Base-by-base conservation (phyloP, 306 rosid genomes). In the Prunus mira region DNA sequence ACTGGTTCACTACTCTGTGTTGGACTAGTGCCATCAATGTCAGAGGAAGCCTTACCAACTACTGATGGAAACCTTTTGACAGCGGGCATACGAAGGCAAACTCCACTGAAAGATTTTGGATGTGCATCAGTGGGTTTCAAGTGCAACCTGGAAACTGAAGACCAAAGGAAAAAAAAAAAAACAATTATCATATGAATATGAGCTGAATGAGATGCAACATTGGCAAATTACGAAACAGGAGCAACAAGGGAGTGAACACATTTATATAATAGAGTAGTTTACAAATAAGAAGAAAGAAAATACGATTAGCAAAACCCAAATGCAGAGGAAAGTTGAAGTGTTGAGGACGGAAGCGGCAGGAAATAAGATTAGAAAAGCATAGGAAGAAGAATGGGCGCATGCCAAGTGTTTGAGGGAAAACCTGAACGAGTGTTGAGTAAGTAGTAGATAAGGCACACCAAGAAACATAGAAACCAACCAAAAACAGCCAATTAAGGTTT, bases 91-190 rank as follows among this genome's bases (percentile, higher is more conserved):
- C 65, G 56, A 72, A 87, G 72, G 68, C 66, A 84, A 76, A 89
- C 71, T 28, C 85, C 86, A 43, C 65, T 82, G 56, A 66, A 80
- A 52, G 61, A 55, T 25, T 88, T 89, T 30, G 81, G 18, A 63
- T 66, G 82, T 73, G 67, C 45, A 46, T 12, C 81, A 28, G 55
- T 63, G 75, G 79, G 73, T 67, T 83, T 87, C 69, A 82, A 54
- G 11, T 76, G 86, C 61, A 79, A 56, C 77, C 84, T 84, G 61
- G 86, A 85, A 83, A 63, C 93, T 91, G 86, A 78, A 73, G 66
- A 30, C 67, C 55, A 73, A 80, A 2, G 9, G 9, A 10, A 22
- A 22, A 2, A 72, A 20, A 32, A 24, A 28, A 5, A 77, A 54
- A 6, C 9, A 58, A 22, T 79, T 34, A 2, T 51, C 28, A 38